A percentile compares a stretch with the other conserved stretches of the same genome.
Evolutionary conservation across 2,329 filamentous ascomycete species (phyloP).

Genomic region (Elsinoe australis): DNA sequence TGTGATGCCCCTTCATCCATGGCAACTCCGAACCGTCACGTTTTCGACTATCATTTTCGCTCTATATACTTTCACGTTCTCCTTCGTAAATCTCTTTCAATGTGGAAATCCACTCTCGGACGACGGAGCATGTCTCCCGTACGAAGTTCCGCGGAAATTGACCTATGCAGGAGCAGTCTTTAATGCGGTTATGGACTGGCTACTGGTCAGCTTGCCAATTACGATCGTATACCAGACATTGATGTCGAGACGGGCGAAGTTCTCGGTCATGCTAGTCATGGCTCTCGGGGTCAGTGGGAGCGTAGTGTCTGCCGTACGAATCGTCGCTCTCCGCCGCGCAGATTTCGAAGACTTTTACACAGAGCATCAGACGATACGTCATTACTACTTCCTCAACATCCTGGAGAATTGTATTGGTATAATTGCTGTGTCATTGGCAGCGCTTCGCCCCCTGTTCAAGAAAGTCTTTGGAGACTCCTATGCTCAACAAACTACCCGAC

Average conservation of each 20-base stretch:
- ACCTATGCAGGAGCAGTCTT: too few relatives aligned
- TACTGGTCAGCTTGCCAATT: background rate
- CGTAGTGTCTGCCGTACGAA: background rate
- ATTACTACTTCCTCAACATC: background rate
- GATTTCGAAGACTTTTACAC: background rate
- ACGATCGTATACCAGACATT: background rate
- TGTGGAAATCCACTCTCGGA: background rate
- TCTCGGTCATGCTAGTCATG: background rate
- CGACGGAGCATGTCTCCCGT: too few relatives aligned
- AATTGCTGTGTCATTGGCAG: constrained; percentile 2
- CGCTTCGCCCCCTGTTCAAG: background rate
- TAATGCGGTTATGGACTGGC: constrained; percentile 7
- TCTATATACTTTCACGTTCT: constrained; percentile 28
- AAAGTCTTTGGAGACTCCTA: too few relatives aligned
- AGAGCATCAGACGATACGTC: background rate
- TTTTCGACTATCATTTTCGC: constrained; percentile 26
- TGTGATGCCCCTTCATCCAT: background rate
- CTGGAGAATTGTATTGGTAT: background rate
- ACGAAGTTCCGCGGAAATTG: too few relatives aligned
- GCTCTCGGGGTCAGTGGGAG: background rate
- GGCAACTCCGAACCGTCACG: constrained; percentile 19
- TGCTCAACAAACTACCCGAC: too few relatives aligned
- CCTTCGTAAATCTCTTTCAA: constrained; percentile 3
- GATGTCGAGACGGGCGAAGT: background rate
- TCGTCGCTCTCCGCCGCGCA: background rate